Percentiles rank a stretch among this genome's conserved stretches.
Evolutionary conservation across 169 alveolate species (phyloP).

Genomic region (Plasmodium relictum): DNA sequence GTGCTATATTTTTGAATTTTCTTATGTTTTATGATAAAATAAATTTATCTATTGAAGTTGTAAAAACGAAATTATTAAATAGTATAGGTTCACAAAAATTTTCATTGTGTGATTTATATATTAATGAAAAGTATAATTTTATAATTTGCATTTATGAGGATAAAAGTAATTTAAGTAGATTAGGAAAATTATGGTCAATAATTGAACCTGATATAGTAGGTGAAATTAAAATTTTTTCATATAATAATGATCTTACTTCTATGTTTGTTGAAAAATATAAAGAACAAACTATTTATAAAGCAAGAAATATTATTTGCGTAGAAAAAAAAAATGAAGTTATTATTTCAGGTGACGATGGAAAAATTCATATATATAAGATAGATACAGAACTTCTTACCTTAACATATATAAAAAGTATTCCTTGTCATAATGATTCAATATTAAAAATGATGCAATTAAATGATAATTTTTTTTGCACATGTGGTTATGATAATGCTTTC

Average conservation of each 20-base stretch:
- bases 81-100: conserved; percentile 64
- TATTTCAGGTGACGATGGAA: conserved; percentile 76
- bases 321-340: conserved; percentile 44
- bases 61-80: conserved; percentile 56
- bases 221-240: conserved; percentile 77
- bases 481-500: conserved; percentile 86
- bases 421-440: conserved; percentile 82
- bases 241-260: conserved; percentile 77
- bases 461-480: conserved; percentile 78
- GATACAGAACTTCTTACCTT: conserved; percentile 51
- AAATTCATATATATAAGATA: conserved; percentile 61
- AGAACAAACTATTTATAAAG: conserved; percentile 73
- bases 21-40: conserved; percentile 73
- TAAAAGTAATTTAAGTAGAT: conserved; percentile 82
- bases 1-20: conserved; percentile 63
- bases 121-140: conserved; percentile 50
- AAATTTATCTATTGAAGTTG: conserved; percentile 51
- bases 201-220: conserved; percentile 86
- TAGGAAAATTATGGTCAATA: conserved; percentile 87
- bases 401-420: conserved; percentile 73
- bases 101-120: conserved; percentile 65
- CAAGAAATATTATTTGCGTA: conserved; percentile 52
- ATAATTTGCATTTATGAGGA: conserved; percentile 80
- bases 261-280: conserved; percentile 52
- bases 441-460: conserved; percentile 63